phyloP scores from a whole-genome alignment of 1,284 basidiomycete species.

The Sutorius eximius region DNA sequence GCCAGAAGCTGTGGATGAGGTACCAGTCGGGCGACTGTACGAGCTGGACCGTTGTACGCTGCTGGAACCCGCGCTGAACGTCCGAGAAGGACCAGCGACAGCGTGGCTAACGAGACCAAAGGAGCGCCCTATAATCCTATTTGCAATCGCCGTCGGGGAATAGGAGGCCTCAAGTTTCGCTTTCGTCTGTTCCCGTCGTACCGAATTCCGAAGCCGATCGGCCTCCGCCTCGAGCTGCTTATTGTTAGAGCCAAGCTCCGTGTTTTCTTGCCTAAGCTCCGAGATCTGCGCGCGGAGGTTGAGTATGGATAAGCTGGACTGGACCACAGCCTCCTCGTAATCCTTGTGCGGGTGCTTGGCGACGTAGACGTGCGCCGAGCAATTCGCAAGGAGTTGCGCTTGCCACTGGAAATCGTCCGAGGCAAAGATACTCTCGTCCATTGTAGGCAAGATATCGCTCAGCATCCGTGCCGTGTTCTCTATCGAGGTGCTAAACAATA shows the following conservation, averaged over 20 bases:
- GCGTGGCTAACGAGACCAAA: conserved; percentile 21
- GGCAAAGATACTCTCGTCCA: conserved; percentile 47
- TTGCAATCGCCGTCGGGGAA: not conserved
- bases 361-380: conserved; percentile 55
- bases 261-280: conserved; percentile 37
- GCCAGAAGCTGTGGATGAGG: not conserved
- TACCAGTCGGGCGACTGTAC: not conserved
- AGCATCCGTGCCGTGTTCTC: conserved; percentile 46
- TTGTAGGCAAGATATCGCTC: conserved; percentile 43
- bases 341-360: conserved; percentile 22
- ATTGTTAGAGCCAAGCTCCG: conserved; percentile 36
- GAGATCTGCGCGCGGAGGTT: conserved; percentile 41
- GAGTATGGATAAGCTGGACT: conserved; percentile 49
- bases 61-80: conserved; percentile 10
- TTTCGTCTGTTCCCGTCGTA: conserved; percentile 19
- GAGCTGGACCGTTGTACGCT: not conserved
- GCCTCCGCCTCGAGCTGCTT: conserved; percentile 33
- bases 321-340: conserved; percentile 40
- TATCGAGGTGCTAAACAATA: conserved; percentile 47
- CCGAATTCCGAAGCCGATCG: conserved; percentile 30
- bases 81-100: conserved; percentile 28
- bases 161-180: not conserved
- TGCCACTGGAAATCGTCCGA: conserved; percentile 58
- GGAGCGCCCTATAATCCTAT: not conserved
- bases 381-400: conserved; percentile 59